These are phyloP conservation scores for Pseudogymnoascus sp. DNA, from an alignment of 2,329 filamentous ascomycete species.

Conservation along the genomic window DNA sequence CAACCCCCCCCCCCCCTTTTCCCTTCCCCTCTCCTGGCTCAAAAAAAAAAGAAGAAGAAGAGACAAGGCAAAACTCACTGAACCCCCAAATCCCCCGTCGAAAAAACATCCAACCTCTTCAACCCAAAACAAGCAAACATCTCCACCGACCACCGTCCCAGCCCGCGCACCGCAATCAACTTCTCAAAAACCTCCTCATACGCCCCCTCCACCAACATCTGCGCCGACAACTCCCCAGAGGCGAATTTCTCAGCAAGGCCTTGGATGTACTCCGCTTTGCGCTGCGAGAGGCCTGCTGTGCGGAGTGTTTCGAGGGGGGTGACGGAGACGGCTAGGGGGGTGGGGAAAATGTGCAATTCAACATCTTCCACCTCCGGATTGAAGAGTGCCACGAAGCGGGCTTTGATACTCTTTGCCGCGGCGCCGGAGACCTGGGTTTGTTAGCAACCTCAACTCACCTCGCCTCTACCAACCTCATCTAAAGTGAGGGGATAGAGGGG, in stretches of 20 bases:
- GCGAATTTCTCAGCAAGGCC: constrained; percentile 78
- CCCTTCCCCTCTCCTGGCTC: neutral
- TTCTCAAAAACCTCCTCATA: constrained; percentile 81
- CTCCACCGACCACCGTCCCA: constrained; percentile 87
- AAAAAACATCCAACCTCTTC: constrained; percentile 90
- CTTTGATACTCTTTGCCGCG: constrained; percentile 81
- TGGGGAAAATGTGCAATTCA: constrained; percentile 50
- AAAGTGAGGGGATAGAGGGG: too few relatives aligned
- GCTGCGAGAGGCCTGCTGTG: constrained; percentile 79
- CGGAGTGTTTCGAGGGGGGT: constrained; percentile 60
- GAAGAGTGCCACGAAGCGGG: constrained; percentile 73
- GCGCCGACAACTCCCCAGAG: constrained; percentile 63
- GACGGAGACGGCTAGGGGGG: constrained; percentile 61
- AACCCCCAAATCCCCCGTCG: constrained; percentile 82
- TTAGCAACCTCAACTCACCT: constrained; percentile 15
- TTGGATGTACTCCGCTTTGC: constrained; percentile 91
- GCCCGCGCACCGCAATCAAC: constrained; percentile 74
- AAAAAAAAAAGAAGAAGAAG: neutral
- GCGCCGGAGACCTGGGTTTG: constrained; percentile 63
- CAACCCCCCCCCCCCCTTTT: neutral
- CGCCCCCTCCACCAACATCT: constrained; percentile 65
- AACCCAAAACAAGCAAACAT: constrained; percentile 98
- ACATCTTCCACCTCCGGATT: constrained; percentile 28
- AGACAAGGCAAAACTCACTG: constrained; percentile 44
- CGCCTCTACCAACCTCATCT: too few relatives aligned